Conservation (phyloP, 2,329 filamentous ascomycete species). For the Ilyonectria destructans region DNA sequence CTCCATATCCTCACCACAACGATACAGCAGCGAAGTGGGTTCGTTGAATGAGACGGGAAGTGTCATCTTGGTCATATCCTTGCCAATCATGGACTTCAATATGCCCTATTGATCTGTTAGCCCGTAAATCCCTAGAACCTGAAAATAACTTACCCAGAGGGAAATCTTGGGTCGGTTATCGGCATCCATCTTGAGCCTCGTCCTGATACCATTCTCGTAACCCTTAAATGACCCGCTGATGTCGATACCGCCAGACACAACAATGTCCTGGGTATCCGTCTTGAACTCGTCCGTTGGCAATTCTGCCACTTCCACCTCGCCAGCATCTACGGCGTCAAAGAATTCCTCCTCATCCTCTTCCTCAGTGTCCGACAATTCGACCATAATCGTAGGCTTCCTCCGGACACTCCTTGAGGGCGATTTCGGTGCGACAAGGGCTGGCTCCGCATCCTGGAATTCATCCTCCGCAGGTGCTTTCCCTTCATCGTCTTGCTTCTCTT, state of each 20-base stretch:
- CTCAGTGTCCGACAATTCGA: constrained; percentile 84
- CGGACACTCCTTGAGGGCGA: constrained; percentile 60
- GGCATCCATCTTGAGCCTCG: constrained; percentile 87
- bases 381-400: constrained; percentile 77
- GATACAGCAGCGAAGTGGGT: constrained; percentile 94
- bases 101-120: constrained; percentile 77
- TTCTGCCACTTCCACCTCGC: constrained; percentile 86
- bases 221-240: constrained; percentile 87
- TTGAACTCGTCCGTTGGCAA: constrained; percentile 69
- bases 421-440: constrained; percentile 48
- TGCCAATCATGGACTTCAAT: constrained; percentile 99
- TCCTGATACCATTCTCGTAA: constrained; percentile 90
- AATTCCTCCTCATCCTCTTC: constrained; percentile 93
- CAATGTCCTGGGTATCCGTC: constrained; percentile 59
- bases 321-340: constrained; percentile 96
- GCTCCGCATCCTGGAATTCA: constrained; percentile 45
- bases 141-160: constrained; percentile 82
- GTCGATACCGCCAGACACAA: constrained; percentile 67
- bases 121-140: not conserved
- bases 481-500: constrained; percentile 37
- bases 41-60: constrained; percentile 99
- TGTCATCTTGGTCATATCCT: constrained; percentile 99
- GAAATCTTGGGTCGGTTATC: constrained; percentile 95
- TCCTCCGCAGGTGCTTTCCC: constrained; percentile 20
- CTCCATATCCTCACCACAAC: constrained; percentile 98